Evolutionary conservation across 176 grass and related monocot genomes (phyloP).

Genomic region (Triticum monococcum): DNA sequence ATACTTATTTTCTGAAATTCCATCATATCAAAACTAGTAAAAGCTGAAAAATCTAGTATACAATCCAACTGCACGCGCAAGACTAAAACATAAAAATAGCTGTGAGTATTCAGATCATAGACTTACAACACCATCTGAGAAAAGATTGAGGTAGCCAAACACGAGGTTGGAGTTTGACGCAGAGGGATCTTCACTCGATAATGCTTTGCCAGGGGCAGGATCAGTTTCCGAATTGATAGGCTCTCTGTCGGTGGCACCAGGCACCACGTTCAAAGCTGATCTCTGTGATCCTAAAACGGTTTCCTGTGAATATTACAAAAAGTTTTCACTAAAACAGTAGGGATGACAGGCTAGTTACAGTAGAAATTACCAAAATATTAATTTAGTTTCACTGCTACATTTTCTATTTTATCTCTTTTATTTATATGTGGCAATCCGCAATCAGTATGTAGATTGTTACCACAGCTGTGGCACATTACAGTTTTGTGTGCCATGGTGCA

Average conservation of each 20-base stretch:
- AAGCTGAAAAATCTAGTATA: constrained; percentile 20
- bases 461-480: neutral
- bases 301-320: neutral
- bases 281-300: neutral
- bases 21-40: constrained; percentile 24
- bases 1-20: constrained; percentile 21
- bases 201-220: constrained; percentile 26
- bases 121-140: constrained; percentile 99
- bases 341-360: constrained; percentile 5
- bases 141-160: constrained; percentile 99
- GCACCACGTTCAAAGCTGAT: constrained; percentile 22
- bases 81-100: neutral
- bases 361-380: neutral
- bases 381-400: neutral
- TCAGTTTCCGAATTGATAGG: constrained; percentile 34
- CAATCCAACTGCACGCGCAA: neutral
- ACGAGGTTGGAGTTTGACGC: constrained; percentile 69
- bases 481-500: neutral
- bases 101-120: constrained; percentile 28
- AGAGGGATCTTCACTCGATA: constrained; percentile 33
- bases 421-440: neutral
- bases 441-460: neutral
- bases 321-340: neutral
- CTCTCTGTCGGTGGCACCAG: constrained; percentile 19
- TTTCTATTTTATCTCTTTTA: neutral